Conservation (phyloP, 257 asterid genomes). For the Solanum medicagineum region DNA sequence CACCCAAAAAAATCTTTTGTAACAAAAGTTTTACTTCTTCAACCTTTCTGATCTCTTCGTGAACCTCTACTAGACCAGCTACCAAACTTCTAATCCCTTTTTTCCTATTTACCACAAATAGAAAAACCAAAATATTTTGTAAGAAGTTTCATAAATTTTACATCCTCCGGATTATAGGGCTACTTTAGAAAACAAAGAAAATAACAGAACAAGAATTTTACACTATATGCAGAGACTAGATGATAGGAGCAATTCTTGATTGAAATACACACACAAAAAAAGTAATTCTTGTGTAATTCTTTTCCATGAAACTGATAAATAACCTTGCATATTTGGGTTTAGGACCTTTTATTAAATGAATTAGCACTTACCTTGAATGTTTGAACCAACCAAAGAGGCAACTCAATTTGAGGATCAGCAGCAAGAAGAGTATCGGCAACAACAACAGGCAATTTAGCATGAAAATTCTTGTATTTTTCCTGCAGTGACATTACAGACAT, state of each 20-base stretch:
- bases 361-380: slow-evolving; percentile 53
- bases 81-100: not conserved
- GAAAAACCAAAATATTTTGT: not conserved
- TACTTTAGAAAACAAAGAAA: not conserved
- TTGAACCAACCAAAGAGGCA: slow-evolving; percentile 91
- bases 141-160: not conserved
- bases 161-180: not conserved
- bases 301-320: not conserved
- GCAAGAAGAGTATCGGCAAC: slow-evolving; percentile 92
- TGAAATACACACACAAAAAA: too few species aligned
- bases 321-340: not conserved
- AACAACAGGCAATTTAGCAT: slow-evolving; percentile 71
- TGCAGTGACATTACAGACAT: slow-evolving; percentile 20
- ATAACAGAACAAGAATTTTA: not conserved
- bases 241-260: not conserved
- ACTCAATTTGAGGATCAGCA: slow-evolving; percentile 80
- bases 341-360: not conserved
- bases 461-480: slow-evolving; percentile 67
- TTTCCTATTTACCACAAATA: not conserved
- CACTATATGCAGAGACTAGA: not conserved
- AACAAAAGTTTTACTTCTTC: not conserved
- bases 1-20: not conserved
- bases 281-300: not conserved
- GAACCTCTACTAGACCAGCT: not conserved
- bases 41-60: not conserved